Conservation (phyloP, 2,329 filamentous ascomycete species). For the Claviceps fusiformis region DNA sequence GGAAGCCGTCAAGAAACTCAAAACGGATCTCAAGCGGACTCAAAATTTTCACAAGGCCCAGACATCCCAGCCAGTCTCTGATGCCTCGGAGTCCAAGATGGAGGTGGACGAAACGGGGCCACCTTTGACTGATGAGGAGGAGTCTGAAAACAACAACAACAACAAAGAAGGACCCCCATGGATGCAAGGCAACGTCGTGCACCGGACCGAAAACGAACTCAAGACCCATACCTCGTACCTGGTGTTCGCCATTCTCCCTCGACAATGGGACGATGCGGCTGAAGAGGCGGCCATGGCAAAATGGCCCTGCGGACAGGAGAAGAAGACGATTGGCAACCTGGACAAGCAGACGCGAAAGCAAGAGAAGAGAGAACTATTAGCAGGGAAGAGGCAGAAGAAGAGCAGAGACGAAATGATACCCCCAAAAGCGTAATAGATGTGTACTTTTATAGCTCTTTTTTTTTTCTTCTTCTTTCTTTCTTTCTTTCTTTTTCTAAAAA, state of each 20-base stretch:
- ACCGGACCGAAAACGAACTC: conserved; percentile 72
- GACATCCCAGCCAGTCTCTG: conserved; percentile 12
- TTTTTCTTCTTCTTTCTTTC: too few species aligned
- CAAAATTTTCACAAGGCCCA: conserved; percentile 45
- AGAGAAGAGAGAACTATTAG: conserved; percentile 39
- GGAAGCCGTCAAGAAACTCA: conserved; percentile 63
- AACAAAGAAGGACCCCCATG: conserved; percentile 39
- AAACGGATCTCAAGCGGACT: conserved; percentile 57
- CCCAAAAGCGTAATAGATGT: conserved; percentile 2
- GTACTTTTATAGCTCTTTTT: too few species aligned
- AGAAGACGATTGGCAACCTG: conserved; percentile 36
- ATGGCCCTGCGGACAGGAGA: conserved; percentile 48
- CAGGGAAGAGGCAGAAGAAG: conserved; percentile 32
- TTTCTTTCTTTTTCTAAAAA: neutral
- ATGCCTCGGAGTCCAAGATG: conserved; percentile 25
- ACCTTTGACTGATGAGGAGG: neutral
- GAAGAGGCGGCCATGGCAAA: conserved; percentile 53
- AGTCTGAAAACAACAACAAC: conserved; percentile 6
- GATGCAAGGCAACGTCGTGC: conserved; percentile 63
- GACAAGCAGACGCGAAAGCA: conserved; percentile 41
- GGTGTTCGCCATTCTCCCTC: conserved; percentile 81
- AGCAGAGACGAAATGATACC: conserved; percentile 4
- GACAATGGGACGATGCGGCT: conserved; percentile 71
- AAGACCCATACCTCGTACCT: conserved; percentile 98
- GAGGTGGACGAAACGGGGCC: conserved; percentile 21